Conservation (phyloP, 306 rosid species). For the Sindora glabra region DNA sequence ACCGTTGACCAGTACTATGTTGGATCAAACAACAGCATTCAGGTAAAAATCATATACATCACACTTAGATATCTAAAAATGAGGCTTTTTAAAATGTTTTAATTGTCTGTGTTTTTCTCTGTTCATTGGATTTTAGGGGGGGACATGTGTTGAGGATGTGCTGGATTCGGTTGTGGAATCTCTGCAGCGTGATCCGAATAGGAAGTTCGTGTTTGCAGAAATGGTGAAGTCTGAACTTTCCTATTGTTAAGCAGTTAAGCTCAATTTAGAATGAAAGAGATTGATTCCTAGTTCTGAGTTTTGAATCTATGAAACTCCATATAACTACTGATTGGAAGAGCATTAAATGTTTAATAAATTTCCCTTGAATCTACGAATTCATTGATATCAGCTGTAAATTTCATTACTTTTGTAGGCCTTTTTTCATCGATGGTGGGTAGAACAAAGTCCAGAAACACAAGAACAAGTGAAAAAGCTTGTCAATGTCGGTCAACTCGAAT, state of each 20-base stretch:
- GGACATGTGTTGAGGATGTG: conserved; percentile 73
- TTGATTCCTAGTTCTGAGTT: too few species aligned
- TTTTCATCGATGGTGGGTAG: conserved; percentile 79
- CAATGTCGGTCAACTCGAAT: conserved; percentile 56
- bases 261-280: too few species aligned
- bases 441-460: conserved; percentile 53
- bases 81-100: background rate
- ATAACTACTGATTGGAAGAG: too few species aligned
- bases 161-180: conserved; percentile 73
- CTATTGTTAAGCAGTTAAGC: background rate
- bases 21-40: conserved; percentile 72
- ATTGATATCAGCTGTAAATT: too few species aligned
- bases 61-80: too few species aligned
- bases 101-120: background rate
- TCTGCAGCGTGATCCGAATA: conserved; percentile 62
- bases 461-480: conserved; percentile 56
- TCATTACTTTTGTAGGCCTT: conserved; percentile 41
- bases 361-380: background rate
- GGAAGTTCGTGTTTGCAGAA: conserved; percentile 80
- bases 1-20: conserved; percentile 83
- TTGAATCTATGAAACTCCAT: too few species aligned
- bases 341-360: background rate
- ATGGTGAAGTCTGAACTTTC: conserved; percentile 37
- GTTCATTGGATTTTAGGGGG: conserved; percentile 51
- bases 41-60: too few species aligned